These are phyloP conservation scores for Ensete glaucum DNA, from an alignment of 176 grass and related monocot genomes.

Conservation along the genomic window DNA sequence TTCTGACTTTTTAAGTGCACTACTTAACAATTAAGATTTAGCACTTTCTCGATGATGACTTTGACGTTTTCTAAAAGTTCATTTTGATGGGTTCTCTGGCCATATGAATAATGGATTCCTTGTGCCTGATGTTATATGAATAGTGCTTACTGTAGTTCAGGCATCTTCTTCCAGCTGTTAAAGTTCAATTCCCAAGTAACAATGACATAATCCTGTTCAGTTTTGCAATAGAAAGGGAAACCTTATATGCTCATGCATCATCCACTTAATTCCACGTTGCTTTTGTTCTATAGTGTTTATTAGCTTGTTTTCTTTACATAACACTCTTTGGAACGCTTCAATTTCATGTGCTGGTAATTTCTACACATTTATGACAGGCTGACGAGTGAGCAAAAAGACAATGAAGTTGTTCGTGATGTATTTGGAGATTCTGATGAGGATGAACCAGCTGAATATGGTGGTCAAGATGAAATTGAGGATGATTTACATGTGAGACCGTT, in stretches of 20 bases:
- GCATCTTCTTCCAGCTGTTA: not conserved
- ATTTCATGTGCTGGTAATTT: not conserved
- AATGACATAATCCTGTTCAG: not conserved
- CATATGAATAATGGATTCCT: not conserved
- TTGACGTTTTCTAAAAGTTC: not conserved
- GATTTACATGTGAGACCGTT: slow-evolving; percentile 61
- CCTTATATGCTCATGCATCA: not conserved
- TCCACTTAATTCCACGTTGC: not conserved
- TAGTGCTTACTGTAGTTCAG: not conserved
- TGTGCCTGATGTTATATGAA: too few relatives aligned
- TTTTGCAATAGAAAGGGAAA: not conserved
- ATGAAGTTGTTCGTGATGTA: slow-evolving; percentile 78
- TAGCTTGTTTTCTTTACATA: not conserved
- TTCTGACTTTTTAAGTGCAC: not conserved
- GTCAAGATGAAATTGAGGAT: slow-evolving; percentile 54
- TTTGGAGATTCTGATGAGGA: slow-evolving; percentile 98
- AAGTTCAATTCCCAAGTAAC: not conserved
- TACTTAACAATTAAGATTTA: not conserved
- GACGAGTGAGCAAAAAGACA: slow-evolving; percentile 47
- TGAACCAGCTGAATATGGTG: slow-evolving; percentile 50
- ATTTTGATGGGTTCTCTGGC: not conserved
- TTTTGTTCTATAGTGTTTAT: not conserved
- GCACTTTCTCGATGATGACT: not conserved
- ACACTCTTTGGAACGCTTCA: not conserved
- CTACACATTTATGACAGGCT: slow-evolving; percentile 29